A percentile compares a stretch with the other conserved stretches of the same genome.
Evolutionary conservation across 2,329 filamentous ascomycete genomes (phyloP).

Genomic region (Pestalotiopsis sp.): DNA sequence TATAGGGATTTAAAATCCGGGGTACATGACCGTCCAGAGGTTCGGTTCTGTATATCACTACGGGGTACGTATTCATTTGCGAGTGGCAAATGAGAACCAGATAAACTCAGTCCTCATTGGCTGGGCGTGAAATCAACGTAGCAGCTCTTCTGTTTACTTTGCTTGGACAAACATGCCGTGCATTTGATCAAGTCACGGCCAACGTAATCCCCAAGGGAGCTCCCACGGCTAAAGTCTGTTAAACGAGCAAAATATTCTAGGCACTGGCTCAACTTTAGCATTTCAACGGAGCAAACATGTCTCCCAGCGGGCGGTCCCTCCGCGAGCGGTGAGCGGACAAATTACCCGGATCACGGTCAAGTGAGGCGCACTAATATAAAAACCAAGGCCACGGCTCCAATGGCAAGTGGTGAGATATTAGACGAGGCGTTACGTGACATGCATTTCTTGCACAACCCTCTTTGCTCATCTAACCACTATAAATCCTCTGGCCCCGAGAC

Average conservation of each 20-base stretch:
- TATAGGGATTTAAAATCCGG: background rate
- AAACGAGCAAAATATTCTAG: background rate
- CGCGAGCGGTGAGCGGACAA: background rate
- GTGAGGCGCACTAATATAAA: background rate
- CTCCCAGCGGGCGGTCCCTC: background rate
- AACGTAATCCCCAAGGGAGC: background rate
- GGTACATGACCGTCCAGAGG: background rate
- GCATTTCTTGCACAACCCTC: background rate
- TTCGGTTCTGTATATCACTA: too few relatives aligned
- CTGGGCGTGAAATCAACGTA: background rate
- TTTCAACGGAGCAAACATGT: background rate
- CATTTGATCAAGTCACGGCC: background rate
- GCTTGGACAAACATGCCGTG: background rate
- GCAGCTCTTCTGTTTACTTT: background rate
- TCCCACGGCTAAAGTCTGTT: background rate
- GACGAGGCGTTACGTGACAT: slow-evolving; percentile 3
- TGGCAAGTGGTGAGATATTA: background rate
- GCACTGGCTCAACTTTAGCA: background rate
- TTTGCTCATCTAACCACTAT: too few relatives aligned
- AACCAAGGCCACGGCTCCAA: background rate
- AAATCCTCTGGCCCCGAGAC: too few relatives aligned
- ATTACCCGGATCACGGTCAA: background rate
- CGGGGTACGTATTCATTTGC: background rate
- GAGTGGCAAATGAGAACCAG: background rate
- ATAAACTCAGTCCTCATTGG: background rate